Conservation (phyloP, 2,329 filamentous ascomycete species). For the Mollisiaceae sp. region DNA sequence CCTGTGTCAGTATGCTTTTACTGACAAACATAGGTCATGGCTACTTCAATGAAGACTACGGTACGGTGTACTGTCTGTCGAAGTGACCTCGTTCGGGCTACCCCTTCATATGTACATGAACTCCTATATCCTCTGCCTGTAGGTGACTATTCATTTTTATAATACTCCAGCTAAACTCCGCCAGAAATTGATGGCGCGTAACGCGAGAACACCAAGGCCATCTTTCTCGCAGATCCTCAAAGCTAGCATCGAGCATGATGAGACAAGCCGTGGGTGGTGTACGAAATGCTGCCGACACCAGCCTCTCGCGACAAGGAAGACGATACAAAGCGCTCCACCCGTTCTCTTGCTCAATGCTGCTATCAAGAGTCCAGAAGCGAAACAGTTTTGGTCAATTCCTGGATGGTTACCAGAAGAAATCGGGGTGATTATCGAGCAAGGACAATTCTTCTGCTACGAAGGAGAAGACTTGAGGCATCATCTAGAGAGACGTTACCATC, state of each 20-base stretch:
- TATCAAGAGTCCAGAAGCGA: constrained; percentile 72
- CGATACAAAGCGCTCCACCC: constrained; percentile 78
- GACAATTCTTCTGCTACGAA: constrained; percentile 95
- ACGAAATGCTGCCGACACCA: constrained; percentile 90
- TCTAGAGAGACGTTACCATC: constrained; percentile 77
- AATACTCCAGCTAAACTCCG: constrained; percentile 24
- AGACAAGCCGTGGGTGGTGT: constrained; percentile 91
- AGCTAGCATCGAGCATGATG: constrained; percentile 86
- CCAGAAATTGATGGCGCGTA: constrained; percentile 55
- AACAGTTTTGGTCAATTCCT: constrained; percentile 83
- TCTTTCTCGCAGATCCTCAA: constrained; percentile 94
- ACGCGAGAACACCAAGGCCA: constrained; percentile 57
- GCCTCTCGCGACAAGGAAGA: constrained; percentile 82
- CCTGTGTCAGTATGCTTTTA: constrained; percentile 13
- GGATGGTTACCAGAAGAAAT: constrained; percentile 95
- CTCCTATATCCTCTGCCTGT: constrained; percentile 72
- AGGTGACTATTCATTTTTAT: constrained; percentile 10
- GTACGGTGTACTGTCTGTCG: constrained; percentile 88
- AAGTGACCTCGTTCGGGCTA: constrained; percentile 82
- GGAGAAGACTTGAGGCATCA: constrained; percentile 86
- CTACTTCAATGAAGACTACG: constrained; percentile 71
- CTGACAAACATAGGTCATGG: constrained; percentile 56
- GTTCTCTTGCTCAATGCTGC: constrained; percentile 91
- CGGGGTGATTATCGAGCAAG: constrained; percentile 86
- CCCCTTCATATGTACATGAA: constrained; percentile 83